A percentile compares a stretch with the other conserved stretches of the same genome.
Conservation (phyloP, 2,329 filamentous ascomycete species). For the Nannizziopsis arthrosporioides region DNA sequence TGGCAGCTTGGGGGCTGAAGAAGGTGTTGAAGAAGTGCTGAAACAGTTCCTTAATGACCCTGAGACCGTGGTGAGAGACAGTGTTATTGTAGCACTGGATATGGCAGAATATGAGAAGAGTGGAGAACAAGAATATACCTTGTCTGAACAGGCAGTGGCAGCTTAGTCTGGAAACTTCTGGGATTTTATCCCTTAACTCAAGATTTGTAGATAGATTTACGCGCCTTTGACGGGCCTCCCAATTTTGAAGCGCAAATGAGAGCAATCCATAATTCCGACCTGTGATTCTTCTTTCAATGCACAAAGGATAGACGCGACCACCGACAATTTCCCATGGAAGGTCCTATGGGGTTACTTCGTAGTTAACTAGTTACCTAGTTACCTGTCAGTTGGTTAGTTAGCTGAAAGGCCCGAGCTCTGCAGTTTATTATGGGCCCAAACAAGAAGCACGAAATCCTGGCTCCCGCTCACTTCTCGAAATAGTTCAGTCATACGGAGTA, state of each 20-base stretch:
- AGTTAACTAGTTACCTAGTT: no score
- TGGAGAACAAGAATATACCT: conserved; percentile 78
- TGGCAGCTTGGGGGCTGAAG: conserved; percentile 83
- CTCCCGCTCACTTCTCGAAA: no score
- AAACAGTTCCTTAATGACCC: conserved; percentile 77
- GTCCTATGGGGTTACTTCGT: neutral
- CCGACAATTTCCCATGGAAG: no score
- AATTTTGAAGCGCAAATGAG: neutral
- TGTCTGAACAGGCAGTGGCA: conserved; percentile 47
- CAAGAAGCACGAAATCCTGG: no score
- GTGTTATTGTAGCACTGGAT: conserved; percentile 86
- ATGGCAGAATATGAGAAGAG: conserved; percentile 96
- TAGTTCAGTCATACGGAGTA: no score
- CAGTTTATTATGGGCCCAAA: no score
- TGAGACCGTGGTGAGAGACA: conserved; percentile 87
- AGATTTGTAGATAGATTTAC: no score
- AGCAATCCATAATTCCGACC: no score
- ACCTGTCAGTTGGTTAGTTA: neutral
- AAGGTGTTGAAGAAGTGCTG: conserved; percentile 78
- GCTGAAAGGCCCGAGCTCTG: neutral
- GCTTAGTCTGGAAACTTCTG: conserved; percentile 13
- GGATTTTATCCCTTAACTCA: neutral
- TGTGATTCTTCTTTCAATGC: no score
- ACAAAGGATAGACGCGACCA: no score
- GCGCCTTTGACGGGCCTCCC: no score